A percentile compares a stretch with the other conserved stretches of the same genome.
Evolutionary conservation across 306 rosid species (phyloP).

Genomic region (Medicago truncatula): MtrunA17r5.0-ANR NC_053044.1:40174501-40175000

Average conservation of each 20-base stretch:
- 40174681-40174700: slow-evolving; percentile 40
- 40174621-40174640: no score
- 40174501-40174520: slow-evolving; percentile 63
- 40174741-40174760: slow-evolving; percentile 48
- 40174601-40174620: neutral
- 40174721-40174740: slow-evolving; percentile 73
- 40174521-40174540: slow-evolving; percentile 56
- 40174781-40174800: slow-evolving; percentile 55
- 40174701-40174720: slow-evolving; percentile 71
- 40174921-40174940: slow-evolving; percentile 50
- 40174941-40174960: slow-evolving; percentile 40
- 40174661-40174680: neutral
- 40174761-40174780: slow-evolving; percentile 77
- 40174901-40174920: slow-evolving; percentile 61
- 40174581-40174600: slow-evolving; percentile 62
- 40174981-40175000: neutral
- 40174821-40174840: neutral
- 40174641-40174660: no score
- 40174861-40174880: slow-evolving; percentile 53
- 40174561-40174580: slow-evolving; percentile 59
- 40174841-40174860: neutral
- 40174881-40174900: slow-evolving; percentile 54
- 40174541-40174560: slow-evolving; percentile 46
- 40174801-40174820: neutral
- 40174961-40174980: slow-evolving; percentile 43